Conservation (phyloP, 2,329 filamentous ascomycete species). For the Ambrosiella xylebori region DNA sequence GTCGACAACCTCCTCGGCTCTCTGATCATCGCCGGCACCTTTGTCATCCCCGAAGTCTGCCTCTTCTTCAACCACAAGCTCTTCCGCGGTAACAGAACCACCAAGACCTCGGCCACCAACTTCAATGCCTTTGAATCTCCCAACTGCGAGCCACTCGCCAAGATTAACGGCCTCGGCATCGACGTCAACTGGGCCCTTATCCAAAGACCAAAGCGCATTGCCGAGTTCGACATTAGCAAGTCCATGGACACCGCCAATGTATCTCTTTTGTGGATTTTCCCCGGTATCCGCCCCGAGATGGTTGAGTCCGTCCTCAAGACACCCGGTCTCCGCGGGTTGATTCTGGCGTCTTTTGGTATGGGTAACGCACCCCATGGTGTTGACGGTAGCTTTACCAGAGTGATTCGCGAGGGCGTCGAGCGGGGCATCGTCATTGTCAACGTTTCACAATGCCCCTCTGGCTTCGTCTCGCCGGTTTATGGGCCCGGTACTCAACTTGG, state of each 20-base stretch:
- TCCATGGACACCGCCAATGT: constrained; percentile 76
- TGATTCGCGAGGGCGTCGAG: constrained; percentile 59
- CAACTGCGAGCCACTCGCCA: constrained; percentile 68
- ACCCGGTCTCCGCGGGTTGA: constrained; percentile 60
- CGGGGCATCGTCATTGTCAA: constrained; percentile 78
- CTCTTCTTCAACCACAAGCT: constrained; percentile 87
- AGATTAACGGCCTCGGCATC: constrained; percentile 63
- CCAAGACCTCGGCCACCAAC: constrained; percentile 71
- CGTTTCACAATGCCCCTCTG: constrained; percentile 72
- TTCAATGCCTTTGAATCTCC: constrained; percentile 80
- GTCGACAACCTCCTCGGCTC: constrained; percentile 80
- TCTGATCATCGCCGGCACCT: constrained; percentile 78
- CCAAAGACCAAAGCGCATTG: constrained; percentile 53
- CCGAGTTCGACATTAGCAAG: constrained; percentile 56
- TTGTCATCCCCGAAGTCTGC: constrained; percentile 83
- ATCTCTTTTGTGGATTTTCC: constrained; percentile 76
- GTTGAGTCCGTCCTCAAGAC: constrained; percentile 66
- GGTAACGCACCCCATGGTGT: constrained; percentile 75
- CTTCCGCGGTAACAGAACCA: constrained; percentile 74
- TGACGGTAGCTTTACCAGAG: constrained; percentile 61
- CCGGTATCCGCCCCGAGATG: constrained; percentile 87
- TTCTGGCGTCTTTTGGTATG: constrained; percentile 85
- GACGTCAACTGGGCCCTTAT: constrained; percentile 68
- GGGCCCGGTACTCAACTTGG: constrained; percentile 62
- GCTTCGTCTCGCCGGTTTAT: constrained; percentile 63